Percentiles rank a stretch among this genome's conserved stretches.
Conservation (phyloP, 2,329 filamentous ascomycete genomes). For the Beauveria pseudobassiana region DNA sequence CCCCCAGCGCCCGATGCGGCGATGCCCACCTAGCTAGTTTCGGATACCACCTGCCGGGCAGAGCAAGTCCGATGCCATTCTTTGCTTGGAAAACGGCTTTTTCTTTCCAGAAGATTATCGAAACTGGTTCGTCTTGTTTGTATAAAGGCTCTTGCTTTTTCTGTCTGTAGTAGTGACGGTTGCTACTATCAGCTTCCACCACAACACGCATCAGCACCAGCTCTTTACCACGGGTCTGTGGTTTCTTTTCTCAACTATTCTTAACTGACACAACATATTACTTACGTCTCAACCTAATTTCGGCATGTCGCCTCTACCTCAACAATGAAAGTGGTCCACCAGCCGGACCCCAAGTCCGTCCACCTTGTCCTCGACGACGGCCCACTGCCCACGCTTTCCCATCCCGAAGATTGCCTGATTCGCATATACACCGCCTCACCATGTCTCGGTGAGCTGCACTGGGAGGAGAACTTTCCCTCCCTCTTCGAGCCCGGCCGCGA, state of each 20-base stretch:
- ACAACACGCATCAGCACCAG: neutral
- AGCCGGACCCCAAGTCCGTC: slow-evolving; percentile 16
- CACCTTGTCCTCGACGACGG: slow-evolving; percentile 15
- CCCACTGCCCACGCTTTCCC: slow-evolving; percentile 17
- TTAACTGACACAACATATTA: no score
- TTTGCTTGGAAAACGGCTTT: no score
- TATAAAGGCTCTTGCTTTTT: neutral
- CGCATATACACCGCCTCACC: slow-evolving; percentile 26
- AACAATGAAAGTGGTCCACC: slow-evolving; percentile 19
- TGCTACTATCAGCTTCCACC: neutral
- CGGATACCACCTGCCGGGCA: no score
- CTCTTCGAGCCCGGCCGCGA: slow-evolving; percentile 18
- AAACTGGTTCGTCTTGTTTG: no score
- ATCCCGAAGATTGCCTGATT: slow-evolving; percentile 22
- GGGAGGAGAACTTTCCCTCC: slow-evolving; percentile 19
- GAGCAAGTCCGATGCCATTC: no score
- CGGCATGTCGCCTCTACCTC: slow-evolving; percentile 10
- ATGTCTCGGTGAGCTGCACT: slow-evolving; percentile 26
- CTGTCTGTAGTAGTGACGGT: neutral
- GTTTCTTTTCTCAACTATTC: no score
- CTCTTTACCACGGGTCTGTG: neutral
- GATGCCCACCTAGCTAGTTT: no score
- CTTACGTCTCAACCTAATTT: neutral
- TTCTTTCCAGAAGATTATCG: no score
- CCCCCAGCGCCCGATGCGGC: neutral